Percentiles rank a stretch among this genome's conserved stretches.
These are phyloP conservation scores for Hymenoscyphus scutula DNA, from an alignment of 2,329 filamentous ascomycete genomes.

Conservation along the genomic window DNA sequence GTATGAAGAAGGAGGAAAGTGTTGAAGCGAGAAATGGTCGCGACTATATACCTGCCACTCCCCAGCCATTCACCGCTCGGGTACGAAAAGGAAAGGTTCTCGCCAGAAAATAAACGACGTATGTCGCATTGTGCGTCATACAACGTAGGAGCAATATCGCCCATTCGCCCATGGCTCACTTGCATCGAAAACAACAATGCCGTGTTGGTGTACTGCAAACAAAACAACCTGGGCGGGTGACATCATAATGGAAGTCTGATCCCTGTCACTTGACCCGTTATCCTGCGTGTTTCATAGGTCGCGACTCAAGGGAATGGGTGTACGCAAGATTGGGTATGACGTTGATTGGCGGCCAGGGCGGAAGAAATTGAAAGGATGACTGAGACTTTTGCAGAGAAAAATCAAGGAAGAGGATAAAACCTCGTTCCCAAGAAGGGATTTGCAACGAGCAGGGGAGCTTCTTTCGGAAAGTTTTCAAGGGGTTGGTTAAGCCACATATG, in stretches of 20 bases:
- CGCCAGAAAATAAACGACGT: slow-evolving; percentile 5
- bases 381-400: neutral
- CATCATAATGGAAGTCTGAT: slow-evolving; percentile 4
- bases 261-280: slow-evolving; percentile 7
- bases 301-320: neutral
- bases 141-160: slow-evolving; percentile 3
- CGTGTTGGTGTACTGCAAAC: neutral
- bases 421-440: too few species aligned
- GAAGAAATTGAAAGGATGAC: neutral
- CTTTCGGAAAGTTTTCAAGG: too few species aligned
- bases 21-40: neutral
- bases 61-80: neutral
- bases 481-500: too few species aligned
- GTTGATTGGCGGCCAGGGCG: neutral
- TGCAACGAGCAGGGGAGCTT: too few species aligned
- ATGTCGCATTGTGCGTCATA: slow-evolving; percentile 10
- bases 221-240: neutral
- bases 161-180: neutral
- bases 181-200: neutral
- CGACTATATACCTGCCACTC: slow-evolving; percentile 6
- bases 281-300: slow-evolving; percentile 7
- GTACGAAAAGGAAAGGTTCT: neutral
- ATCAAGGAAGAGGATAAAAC: too few species aligned
- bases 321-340: neutral
- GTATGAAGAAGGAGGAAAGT: slow-evolving; percentile 6